Conservation (phyloP, 139 green algal species). For the Coelastrella sp. region DNA sequence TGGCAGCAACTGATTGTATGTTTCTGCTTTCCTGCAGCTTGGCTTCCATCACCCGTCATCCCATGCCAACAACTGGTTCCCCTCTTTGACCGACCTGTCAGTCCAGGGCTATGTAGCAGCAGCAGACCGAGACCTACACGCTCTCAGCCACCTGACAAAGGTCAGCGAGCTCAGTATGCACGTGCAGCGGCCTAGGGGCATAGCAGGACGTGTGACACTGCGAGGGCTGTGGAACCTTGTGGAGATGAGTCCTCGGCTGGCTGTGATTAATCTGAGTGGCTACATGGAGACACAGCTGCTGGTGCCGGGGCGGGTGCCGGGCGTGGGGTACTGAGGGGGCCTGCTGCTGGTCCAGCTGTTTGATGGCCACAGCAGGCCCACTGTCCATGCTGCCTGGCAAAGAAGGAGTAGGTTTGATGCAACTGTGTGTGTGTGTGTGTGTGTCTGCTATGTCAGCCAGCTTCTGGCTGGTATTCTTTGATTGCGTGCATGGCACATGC, state of each 20-base stretch:
- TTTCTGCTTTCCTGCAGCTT: background rate
- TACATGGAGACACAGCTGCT: constrained; percentile 28
- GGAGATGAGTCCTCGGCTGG: background rate
- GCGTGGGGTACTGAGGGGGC: background rate
- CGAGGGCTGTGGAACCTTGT: constrained; percentile 16
- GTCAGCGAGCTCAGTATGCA: constrained; percentile 10
- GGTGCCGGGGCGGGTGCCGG: constrained; percentile 25
- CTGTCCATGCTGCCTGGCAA: too few relatives aligned
- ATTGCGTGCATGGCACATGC: too few relatives aligned
- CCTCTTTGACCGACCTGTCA: background rate
- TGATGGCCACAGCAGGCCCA: too few relatives aligned
- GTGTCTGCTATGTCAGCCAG: too few relatives aligned
- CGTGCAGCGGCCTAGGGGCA: constrained; percentile 8
- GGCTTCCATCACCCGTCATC: background rate
- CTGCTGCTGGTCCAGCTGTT: background rate
- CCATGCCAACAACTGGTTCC: constrained; percentile 4
- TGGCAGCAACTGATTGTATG: background rate
- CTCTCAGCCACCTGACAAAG: constrained; percentile 1
- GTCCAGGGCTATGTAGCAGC: constrained; percentile 27
- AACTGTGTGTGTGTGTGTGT: too few relatives aligned
- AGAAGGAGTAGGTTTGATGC: too few relatives aligned
- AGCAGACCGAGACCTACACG: constrained; percentile 25
- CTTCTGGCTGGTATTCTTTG: too few relatives aligned
- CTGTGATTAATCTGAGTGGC: background rate
- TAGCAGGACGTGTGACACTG: constrained; percentile 33